Evolutionary conservation across 164 flowering plant species (phyloP).

Genomic region (Magnolia changhungtana): DNA sequence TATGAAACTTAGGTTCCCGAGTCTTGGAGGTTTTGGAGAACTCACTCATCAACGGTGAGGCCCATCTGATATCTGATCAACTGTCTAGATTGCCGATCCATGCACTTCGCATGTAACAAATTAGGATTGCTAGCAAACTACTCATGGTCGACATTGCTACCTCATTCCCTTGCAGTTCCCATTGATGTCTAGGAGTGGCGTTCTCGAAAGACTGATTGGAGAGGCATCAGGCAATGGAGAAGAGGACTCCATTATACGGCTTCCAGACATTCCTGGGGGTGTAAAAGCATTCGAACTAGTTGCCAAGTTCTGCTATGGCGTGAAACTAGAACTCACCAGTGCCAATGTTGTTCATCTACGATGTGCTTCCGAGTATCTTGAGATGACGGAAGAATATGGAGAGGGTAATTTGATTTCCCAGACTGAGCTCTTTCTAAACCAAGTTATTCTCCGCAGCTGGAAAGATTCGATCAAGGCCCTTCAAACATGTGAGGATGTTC

Average conservation of each 20-base stretch:
- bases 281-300: slow-evolving; percentile 80
- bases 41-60: neutral
- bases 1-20: too few relatives aligned
- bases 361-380: slow-evolving; percentile 76
- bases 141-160: neutral
- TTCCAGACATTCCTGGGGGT: slow-evolving; percentile 71
- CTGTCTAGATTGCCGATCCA: neutral
- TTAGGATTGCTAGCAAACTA: neutral
- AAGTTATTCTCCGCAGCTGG: slow-evolving; percentile 71
- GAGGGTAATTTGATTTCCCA: slow-evolving; percentile 72
- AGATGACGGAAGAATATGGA: slow-evolving; percentile 88
- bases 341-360: slow-evolving; percentile 76
- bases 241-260: slow-evolving; percentile 44
- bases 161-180: slow-evolving; percentile 61
- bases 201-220: slow-evolving; percentile 71
- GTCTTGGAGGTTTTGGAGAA: too few relatives aligned
- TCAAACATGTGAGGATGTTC: slow-evolving; percentile 68
- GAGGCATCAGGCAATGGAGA: slow-evolving; percentile 53
- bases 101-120: neutral
- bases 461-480: slow-evolving; percentile 82
- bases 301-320: slow-evolving; percentile 91
- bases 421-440: slow-evolving; percentile 73
- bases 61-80: neutral
- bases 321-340: slow-evolving; percentile 80
- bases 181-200: slow-evolving; percentile 81